Percentiles rank a stretch among this genome's conserved stretches.
These are phyloP conservation scores for Tuber aestivum DNA, from an alignment of 495 filamentous ascomycete genomes.

Conservation along the genomic window DNA sequence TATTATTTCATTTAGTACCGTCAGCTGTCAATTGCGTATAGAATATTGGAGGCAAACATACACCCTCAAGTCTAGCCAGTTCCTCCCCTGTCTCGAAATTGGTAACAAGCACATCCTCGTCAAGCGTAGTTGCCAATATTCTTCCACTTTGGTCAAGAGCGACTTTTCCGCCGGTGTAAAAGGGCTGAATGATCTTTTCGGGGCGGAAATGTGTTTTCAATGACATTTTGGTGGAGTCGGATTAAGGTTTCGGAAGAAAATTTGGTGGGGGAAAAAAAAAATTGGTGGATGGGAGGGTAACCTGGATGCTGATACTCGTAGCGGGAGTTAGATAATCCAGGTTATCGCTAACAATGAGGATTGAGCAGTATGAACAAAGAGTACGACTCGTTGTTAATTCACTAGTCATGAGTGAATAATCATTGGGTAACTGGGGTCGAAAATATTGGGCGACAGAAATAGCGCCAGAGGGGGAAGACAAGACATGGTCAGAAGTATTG, in stretches of 20 bases:
- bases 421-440: background rate
- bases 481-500: background rate
- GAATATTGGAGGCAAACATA: slow-evolving; percentile 46
- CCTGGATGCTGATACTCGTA: background rate
- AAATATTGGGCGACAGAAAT: background rate
- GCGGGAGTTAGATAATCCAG: background rate
- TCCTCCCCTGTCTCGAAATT: slow-evolving; percentile 76
- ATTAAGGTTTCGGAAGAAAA: background rate
- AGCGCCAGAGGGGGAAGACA: background rate
- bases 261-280: background rate
- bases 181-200: slow-evolving; percentile 73
- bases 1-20: slow-evolving; percentile 43
- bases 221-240: slow-evolving; percentile 14
- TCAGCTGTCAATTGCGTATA: slow-evolving; percentile 1
- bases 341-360: background rate
- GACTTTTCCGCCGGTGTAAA: slow-evolving; percentile 86
- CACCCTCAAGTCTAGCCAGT: slow-evolving; percentile 81
- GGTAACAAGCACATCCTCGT: slow-evolving; percentile 82
- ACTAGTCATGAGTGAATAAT: background rate
- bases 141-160: slow-evolving; percentile 74
- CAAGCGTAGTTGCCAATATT: slow-evolving; percentile 77
- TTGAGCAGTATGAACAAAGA: background rate
- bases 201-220: slow-evolving; percentile 81
- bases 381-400: background rate
- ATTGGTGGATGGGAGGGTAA: background rate